Evolutionary conservation across 202 grass and related monocot genomes (phyloP), one percentile per base, ranked within the genome.

Genomic region (Sporobolus alterniflorus): DNA sequence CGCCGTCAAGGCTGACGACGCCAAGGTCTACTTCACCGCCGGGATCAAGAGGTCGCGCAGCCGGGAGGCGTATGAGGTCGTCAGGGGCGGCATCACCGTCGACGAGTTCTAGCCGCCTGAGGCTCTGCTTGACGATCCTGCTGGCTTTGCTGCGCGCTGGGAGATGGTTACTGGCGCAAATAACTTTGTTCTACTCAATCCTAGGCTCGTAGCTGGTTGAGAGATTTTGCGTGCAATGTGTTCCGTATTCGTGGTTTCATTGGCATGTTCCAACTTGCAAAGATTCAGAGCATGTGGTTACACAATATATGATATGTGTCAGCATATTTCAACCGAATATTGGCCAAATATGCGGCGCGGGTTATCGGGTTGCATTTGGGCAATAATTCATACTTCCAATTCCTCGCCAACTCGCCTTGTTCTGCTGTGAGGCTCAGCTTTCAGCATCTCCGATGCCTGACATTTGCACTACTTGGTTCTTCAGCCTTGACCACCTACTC

Each of bases 11-110:
- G 87, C 89, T 12, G 93, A 94, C 83, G 89, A 74, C 55, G 80
- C 93, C 21, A 92, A 96, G 81, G 89, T 99, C 26, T 59, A 96
- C 69, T 99, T 96, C 85, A 85, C 89, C 64, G 87, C 85, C 0
- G 91, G 96, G 21, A 85, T 94, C 81, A 96, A 81, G 67, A 92
- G 88, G 87, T 94, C 87, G 2, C 87, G 96, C 62, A 86, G 74
- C 59, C 46, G 93, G 68, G 89, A 92, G 70, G 93, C 82, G 0
- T 99, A 99, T 78, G 96, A 96, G 87, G 78, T 99, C 65, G 21
- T 89, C 64, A 87, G 85, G 79, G 83, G 85, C 40, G 80, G 87
- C 30, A 79, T 94, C 79, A 25, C 13, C 48, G 80, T 94, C 49
- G 93, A 98, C 11, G 78, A 92, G 77, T 96, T 96, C 76, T 96